A percentile compares a stretch with the other conserved stretches of the same genome.
Conservation (phyloP, 768 basidiomycete genomes). For the Kwoniella shandongensis region DNA sequence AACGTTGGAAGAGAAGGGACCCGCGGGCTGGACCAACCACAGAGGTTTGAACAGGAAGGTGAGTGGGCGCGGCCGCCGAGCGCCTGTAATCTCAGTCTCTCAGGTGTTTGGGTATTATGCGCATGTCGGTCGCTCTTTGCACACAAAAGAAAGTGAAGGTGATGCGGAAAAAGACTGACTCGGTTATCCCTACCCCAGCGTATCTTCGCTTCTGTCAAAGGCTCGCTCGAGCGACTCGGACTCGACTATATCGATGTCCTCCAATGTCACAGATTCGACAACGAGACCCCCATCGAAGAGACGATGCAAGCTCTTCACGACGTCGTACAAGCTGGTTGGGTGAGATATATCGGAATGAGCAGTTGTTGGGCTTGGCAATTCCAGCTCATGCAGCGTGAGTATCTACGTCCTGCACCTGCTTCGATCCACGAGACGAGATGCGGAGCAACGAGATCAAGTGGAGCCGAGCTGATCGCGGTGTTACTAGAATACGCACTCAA, state of each 20-base stretch:
- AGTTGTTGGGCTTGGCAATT: constrained; percentile 55
- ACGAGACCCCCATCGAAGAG: constrained; percentile 64
- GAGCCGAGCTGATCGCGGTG: no score
- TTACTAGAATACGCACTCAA: constrained; percentile 62
- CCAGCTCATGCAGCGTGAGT: constrained; percentile 49
- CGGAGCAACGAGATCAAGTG: no score
- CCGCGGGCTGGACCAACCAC: constrained; percentile 41
- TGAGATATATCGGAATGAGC: constrained; percentile 56
- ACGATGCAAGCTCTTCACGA: constrained; percentile 58
- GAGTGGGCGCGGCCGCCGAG: constrained; percentile 9
- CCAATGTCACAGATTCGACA: constrained; percentile 65
- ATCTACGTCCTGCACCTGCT: neutral
- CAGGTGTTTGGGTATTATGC: no score
- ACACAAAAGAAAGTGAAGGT: no score
- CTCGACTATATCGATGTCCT: constrained; percentile 76
- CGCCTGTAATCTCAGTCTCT: neutral
- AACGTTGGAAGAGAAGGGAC: constrained; percentile 32
- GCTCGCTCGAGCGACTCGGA: constrained; percentile 64
- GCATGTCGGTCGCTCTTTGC: no score
- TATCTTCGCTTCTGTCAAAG: constrained; percentile 66
- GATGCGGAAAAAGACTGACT: no score
- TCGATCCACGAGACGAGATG: no score
- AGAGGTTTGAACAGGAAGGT: constrained; percentile 40
- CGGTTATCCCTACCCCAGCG: no score
- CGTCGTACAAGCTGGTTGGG: constrained; percentile 54